Percentiles rank a stretch among this genome's conserved stretches.
Conservation (phyloP, 768 basidiomycete species). For the Gloeostereum incarnatum region DNA sequence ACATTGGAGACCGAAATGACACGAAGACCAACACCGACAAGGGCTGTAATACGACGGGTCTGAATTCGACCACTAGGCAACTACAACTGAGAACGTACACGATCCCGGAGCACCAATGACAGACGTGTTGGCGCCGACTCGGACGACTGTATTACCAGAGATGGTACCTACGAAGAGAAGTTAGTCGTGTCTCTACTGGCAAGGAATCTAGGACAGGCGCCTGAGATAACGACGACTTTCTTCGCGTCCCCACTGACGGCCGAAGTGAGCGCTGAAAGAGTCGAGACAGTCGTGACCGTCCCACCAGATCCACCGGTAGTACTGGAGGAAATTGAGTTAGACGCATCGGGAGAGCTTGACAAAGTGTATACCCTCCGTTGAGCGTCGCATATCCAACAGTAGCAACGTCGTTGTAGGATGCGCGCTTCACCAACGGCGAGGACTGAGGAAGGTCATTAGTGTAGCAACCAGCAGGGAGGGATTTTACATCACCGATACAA, state of each 20-base stretch:
- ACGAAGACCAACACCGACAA: slow-evolving; percentile 35
- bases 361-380: slow-evolving; percentile 12
- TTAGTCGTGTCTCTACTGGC: background rate
- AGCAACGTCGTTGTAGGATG: slow-evolving; percentile 25
- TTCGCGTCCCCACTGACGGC: slow-evolving; percentile 30
- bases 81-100: slow-evolving; percentile 14
- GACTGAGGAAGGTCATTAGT: no score
- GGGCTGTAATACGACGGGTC: slow-evolving; percentile 17
- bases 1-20: slow-evolving; percentile 32
- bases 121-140: slow-evolving; percentile 33
- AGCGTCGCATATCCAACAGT: slow-evolving; percentile 26
- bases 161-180: slow-evolving; percentile 24
- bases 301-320: slow-evolving; percentile 37
- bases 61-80: background rate
- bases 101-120: slow-evolving; percentile 30
- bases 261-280: slow-evolving; percentile 27
- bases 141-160: slow-evolving; percentile 32
- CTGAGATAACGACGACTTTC: slow-evolving; percentile 36
- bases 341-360: no score
- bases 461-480: no score
- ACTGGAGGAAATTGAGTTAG: no score
- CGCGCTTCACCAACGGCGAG: slow-evolving; percentile 28
- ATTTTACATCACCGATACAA: no score
- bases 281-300: slow-evolving; percentile 30
- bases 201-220: slow-evolving; percentile 13